Evolutionary conservation across 805 yeast genomes (phyloP).

Genomic region (Sugiyamaella valdiviana): DNA sequence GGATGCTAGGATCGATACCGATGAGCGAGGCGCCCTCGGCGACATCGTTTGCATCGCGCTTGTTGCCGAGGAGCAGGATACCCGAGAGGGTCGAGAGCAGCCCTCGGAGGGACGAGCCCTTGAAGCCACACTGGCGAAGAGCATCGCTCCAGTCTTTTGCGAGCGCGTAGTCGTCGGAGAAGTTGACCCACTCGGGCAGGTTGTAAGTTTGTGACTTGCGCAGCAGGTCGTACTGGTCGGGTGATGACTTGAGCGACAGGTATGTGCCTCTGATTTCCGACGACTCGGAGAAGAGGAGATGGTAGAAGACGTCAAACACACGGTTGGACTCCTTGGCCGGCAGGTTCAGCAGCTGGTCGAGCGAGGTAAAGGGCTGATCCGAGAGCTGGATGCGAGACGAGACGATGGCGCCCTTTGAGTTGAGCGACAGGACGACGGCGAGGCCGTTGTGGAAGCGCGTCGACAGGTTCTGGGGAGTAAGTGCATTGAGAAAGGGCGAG

Average conservation of each 20-base stretch:
- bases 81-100: constrained; percentile 35
- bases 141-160: constrained; percentile 39
- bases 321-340: constrained; percentile 25
- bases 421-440: constrained; percentile 28
- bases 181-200: constrained; percentile 33
- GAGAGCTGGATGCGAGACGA: constrained; percentile 28
- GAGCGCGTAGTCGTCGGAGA: constrained; percentile 34
- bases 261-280: constrained; percentile 27
- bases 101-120: constrained; percentile 30
- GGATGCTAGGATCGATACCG: constrained; percentile 31
- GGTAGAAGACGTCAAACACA: constrained; percentile 34
- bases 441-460: constrained; percentile 33
- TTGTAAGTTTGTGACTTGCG: constrained; percentile 25
- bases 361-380: constrained; percentile 26
- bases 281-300: constrained; percentile 30
- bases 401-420: constrained; percentile 28
- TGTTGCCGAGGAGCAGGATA: constrained; percentile 34
- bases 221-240: constrained; percentile 28
- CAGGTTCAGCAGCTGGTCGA: constrained; percentile 30
- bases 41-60: constrained; percentile 26
- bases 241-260: constrained; percentile 27
- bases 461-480: constrained; percentile 32
- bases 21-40: constrained; percentile 38
- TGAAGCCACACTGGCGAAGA: constrained; percentile 30
- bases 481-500: constrained; percentile 34